Evolutionary conservation across 2,329 filamentous ascomycete genomes (phyloP).

Genomic region (Colletotrichum trifolii): DNA sequence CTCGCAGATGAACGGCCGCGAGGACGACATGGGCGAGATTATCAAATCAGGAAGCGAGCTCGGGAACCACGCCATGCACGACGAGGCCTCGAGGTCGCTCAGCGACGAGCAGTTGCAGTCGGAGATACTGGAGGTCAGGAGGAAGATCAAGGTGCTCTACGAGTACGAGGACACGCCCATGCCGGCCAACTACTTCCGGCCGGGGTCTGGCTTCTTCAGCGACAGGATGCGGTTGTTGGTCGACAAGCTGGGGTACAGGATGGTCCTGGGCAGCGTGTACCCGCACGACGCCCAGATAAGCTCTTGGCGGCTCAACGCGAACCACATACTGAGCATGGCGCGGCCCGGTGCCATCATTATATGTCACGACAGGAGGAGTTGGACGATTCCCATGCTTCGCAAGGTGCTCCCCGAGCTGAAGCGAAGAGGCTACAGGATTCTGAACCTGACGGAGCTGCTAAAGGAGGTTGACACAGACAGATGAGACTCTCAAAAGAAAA

Average conservation of each 20-base stretch:
- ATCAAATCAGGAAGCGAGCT: slow-evolving; percentile 76
- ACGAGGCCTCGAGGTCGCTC: slow-evolving; percentile 78
- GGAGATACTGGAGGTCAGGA: slow-evolving; percentile 75
- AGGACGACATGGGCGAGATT: slow-evolving; percentile 66
- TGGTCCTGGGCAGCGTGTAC: slow-evolving; percentile 87
- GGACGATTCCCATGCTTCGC: slow-evolving; percentile 83
- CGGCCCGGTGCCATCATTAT: slow-evolving; percentile 83
- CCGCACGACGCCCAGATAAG: slow-evolving; percentile 91
- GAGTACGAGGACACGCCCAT: slow-evolving; percentile 51
- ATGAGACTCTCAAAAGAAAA: slow-evolving; percentile 7
- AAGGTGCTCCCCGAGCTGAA: slow-evolving; percentile 78
- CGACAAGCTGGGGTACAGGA: slow-evolving; percentile 70
- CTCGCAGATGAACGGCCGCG: slow-evolving; percentile 71
- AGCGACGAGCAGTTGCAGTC: slow-evolving; percentile 65
- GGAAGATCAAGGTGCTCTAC: slow-evolving; percentile 68
- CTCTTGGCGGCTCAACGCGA: slow-evolving; percentile 75
- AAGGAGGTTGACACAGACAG: slow-evolving; percentile 44
- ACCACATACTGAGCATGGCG: slow-evolving; percentile 84
- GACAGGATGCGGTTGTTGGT: slow-evolving; percentile 73
- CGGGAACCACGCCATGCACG: slow-evolving; percentile 89
- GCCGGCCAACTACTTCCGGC: slow-evolving; percentile 78
- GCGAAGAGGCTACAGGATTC: slow-evolving; percentile 75
- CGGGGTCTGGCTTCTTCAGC: slow-evolving; percentile 87
- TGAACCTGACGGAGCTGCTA: slow-evolving; percentile 77
- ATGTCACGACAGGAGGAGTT: slow-evolving; percentile 85